Conservation (phyloP, 2,329 filamentous ascomycete genomes). For the Bisporella sp. region DNA sequence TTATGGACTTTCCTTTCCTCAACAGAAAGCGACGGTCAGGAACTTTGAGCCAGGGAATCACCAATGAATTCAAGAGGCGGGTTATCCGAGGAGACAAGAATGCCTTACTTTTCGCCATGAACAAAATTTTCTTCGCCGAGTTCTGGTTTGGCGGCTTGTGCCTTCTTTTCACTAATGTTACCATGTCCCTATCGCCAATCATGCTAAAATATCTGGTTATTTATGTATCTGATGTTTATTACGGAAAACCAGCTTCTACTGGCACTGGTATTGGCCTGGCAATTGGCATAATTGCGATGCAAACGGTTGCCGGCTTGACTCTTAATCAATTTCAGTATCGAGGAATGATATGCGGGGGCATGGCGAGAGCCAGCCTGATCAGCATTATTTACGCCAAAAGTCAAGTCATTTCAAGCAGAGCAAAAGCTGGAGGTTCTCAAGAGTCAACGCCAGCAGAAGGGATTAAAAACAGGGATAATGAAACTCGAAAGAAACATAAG, state of each 20-base stretch:
- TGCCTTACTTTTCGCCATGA: slow-evolving; percentile 45
- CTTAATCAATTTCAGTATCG: slow-evolving; percentile 87
- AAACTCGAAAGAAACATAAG: not conserved
- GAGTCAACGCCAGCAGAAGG: not conserved
- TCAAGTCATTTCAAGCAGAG: slow-evolving; percentile 76
- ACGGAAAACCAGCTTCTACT: slow-evolving; percentile 46
- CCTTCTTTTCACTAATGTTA: slow-evolving; percentile 60
- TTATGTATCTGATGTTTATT: slow-evolving; percentile 72
- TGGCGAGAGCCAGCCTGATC: slow-evolving; percentile 72
- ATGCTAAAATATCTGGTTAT: slow-evolving; percentile 75
- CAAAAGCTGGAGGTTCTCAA: slow-evolving; percentile 65
- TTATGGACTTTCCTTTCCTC: not conserved
- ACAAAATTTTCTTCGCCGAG: slow-evolving; percentile 76
- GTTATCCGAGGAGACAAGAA: too few species aligned
- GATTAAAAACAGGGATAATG: not conserved
- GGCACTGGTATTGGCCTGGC: slow-evolving; percentile 72
- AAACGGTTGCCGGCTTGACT: slow-evolving; percentile 67
- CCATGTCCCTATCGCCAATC: slow-evolving; percentile 77
- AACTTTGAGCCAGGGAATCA: too few species aligned
- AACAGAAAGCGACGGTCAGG: too few species aligned
- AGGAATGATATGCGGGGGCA: slow-evolving; percentile 82
- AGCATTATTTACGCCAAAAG: slow-evolving; percentile 83
- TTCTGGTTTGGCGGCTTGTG: slow-evolving; percentile 74
- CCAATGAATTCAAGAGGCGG: too few species aligned
- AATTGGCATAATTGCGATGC: slow-evolving; percentile 76